These are phyloP conservation scores for Sphagnurus paluster DNA, from an alignment of 1,284 basidiomycete genomes.

Conservation along the genomic window DNA sequence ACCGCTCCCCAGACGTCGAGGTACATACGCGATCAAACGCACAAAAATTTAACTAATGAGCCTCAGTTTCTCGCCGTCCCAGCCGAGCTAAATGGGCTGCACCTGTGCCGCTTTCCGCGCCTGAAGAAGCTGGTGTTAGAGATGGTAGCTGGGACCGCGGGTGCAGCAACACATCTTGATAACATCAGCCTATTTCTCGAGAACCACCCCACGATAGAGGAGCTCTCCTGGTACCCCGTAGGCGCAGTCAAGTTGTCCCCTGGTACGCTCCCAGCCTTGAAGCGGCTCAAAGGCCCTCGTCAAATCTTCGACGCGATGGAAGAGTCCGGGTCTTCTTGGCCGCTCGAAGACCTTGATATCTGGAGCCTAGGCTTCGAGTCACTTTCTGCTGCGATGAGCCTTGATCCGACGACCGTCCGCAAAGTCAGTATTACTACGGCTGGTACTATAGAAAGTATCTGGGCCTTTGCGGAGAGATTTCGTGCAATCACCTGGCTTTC, in stretches of 20 bases:
- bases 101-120: slow-evolving; percentile 35
- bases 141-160: slow-evolving; percentile 11
- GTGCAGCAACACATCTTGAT: slow-evolving; percentile 27
- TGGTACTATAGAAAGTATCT: slow-evolving; percentile 27
- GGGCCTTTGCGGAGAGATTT: slow-evolving; percentile 34
- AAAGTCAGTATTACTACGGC: slow-evolving; percentile 32
- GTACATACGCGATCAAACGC: slow-evolving; percentile 19
- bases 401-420: slow-evolving; percentile 28
- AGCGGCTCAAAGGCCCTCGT: slow-evolving; percentile 32
- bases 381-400: slow-evolving; percentile 21
- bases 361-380: slow-evolving; percentile 20
- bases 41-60: slow-evolving; percentile 2
- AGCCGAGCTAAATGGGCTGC: slow-evolving; percentile 38
- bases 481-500: slow-evolving; percentile 38
- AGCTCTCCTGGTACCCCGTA: slow-evolving; percentile 42
- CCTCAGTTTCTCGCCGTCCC: slow-evolving; percentile 40
- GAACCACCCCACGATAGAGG: slow-evolving; percentile 41
- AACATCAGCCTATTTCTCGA: slow-evolving; percentile 37
- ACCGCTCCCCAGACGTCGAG: slow-evolving; percentile 37
- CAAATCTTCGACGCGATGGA: slow-evolving; percentile 33
- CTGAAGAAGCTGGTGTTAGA: slow-evolving; percentile 29
- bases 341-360: slow-evolving; percentile 35
- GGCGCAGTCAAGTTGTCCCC: slow-evolving; percentile 19
- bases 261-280: slow-evolving; percentile 37
- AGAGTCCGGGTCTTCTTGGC: slow-evolving; percentile 22